These are phyloP conservation scores for Ascosphaera apis DNA, from an alignment of 2,329 filamentous ascomycete genomes.

Conservation along the genomic window DNA sequence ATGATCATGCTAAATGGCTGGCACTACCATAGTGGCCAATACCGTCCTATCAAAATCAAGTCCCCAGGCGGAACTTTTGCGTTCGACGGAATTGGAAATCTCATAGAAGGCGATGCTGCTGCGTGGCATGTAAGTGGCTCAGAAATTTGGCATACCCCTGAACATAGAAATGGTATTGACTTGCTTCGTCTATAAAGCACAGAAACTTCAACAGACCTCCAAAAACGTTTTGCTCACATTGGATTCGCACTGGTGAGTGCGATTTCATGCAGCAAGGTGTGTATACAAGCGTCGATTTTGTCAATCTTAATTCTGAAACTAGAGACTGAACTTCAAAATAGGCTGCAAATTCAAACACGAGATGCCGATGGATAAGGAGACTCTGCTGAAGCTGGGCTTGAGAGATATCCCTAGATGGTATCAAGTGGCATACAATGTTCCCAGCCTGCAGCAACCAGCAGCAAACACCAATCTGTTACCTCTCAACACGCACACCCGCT, in stretches of 20 bases:
- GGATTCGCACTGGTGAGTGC: slow-evolving; percentile 69
- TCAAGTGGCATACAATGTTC: slow-evolving; percentile 21
- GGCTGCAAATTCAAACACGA: slow-evolving; percentile 75
- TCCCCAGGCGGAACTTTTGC: too few relatives aligned
- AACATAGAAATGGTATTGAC: too few relatives aligned
- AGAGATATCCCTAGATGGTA: slow-evolving; percentile 32
- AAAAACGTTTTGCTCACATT: too few relatives aligned
- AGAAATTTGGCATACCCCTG: too few relatives aligned
- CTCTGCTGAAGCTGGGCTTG: slow-evolving; percentile 47
- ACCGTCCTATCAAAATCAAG: too few relatives aligned
- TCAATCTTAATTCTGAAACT: not conserved
- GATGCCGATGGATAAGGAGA: slow-evolving; percentile 49
- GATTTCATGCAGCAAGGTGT: slow-evolving; percentile 54
- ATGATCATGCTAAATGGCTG: too few relatives aligned
- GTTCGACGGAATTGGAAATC: too few relatives aligned
- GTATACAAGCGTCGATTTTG: slow-evolving; percentile 1
- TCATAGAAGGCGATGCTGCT: too few relatives aligned
- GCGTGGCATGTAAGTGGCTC: too few relatives aligned
- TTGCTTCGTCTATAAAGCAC: too few relatives aligned
- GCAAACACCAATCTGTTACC: slow-evolving; percentile 4
- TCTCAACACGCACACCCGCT: not conserved
- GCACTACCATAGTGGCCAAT: too few relatives aligned
- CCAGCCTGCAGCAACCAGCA: slow-evolving; percentile 6
- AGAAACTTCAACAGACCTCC: too few relatives aligned
- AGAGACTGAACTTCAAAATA: slow-evolving; percentile 5